phyloP scores from a whole-genome alignment of 2,329 filamentous ascomycete genomes.

The Aureobasidium namibiae region DNA sequence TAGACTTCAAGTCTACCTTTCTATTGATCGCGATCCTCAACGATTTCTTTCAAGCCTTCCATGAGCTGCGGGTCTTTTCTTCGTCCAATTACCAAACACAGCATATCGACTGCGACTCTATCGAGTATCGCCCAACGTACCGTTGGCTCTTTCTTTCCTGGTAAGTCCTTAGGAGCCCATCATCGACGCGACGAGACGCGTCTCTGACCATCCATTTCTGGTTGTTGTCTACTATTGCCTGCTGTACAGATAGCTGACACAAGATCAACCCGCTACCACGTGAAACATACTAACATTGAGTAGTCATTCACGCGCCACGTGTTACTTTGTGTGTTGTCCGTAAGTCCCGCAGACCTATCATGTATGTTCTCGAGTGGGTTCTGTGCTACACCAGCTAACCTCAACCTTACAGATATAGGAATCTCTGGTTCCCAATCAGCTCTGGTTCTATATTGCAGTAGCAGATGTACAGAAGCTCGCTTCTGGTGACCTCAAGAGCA shows the following conservation, averaged over 20 bases:
- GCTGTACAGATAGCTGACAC: background rate
- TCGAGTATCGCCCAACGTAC: background rate
- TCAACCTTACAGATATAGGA: background rate
- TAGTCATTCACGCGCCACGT: background rate
- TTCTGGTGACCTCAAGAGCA: too few relatives aligned
- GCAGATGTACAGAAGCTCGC: too few relatives aligned
- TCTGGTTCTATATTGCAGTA: too few relatives aligned
- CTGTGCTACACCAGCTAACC: background rate
- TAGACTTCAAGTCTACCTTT: background rate
- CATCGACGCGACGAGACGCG: background rate
- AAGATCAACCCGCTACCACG: background rate
- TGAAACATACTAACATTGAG: background rate
- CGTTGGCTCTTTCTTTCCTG: background rate
- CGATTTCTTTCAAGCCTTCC: constrained; percentile 8
- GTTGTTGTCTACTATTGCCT: background rate
- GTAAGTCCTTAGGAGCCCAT: background rate
- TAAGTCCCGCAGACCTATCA: background rate
- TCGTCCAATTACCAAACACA: background rate
- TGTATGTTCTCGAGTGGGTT: background rate
- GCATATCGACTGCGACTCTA: background rate
- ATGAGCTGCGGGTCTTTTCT: background rate
- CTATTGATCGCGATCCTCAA: background rate
- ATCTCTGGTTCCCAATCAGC: background rate
- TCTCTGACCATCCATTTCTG: background rate
- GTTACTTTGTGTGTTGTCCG: background rate